phyloP scores from a whole-genome alignment of 2,329 filamentous ascomycete genomes.

The Ophiosphaerella narmari region DNA sequence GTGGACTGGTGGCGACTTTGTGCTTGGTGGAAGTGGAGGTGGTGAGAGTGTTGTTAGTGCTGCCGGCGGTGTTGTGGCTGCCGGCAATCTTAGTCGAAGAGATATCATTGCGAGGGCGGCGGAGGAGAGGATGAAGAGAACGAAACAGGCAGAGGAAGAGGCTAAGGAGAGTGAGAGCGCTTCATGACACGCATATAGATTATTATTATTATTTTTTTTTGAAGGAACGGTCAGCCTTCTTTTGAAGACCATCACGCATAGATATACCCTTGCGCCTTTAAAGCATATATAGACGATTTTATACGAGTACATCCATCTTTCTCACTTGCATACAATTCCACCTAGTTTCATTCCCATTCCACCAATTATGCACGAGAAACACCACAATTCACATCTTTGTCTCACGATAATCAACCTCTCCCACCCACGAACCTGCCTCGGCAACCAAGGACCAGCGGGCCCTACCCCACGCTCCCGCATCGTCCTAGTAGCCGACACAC shows the following conservation, averaged over 20 bases:
- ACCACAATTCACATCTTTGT: background rate
- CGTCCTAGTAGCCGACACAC: slow-evolving; percentile 7
- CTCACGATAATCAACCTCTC: background rate
- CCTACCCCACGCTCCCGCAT: slow-evolving; percentile 18
- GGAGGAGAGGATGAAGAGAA: slow-evolving; percentile 66
- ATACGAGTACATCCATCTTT: background rate
- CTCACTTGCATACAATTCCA: background rate
- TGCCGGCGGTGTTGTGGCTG: slow-evolving; percentile 25
- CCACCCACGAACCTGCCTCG: background rate
- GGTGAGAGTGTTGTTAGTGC: slow-evolving; percentile 45
- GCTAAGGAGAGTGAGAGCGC: slow-evolving; percentile 24
- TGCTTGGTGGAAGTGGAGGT: slow-evolving; percentile 35
- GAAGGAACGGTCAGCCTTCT: too few species aligned
- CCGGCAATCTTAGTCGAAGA: slow-evolving; percentile 65
- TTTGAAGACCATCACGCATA: background rate
- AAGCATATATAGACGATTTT: background rate
- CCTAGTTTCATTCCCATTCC: background rate
- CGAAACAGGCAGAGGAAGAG: slow-evolving; percentile 49
- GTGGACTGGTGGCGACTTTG: slow-evolving; percentile 50
- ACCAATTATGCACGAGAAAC: too few species aligned
- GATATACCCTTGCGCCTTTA: slow-evolving; percentile 1
- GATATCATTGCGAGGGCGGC: slow-evolving; percentile 77
- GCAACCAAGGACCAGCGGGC: background rate
- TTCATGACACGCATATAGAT: slow-evolving; percentile 1
- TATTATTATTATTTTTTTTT: too few species aligned